phyloP scores from a whole-genome alignment of 495 filamentous ascomycete genomes.

The Hypoxylon rickii region DNA sequence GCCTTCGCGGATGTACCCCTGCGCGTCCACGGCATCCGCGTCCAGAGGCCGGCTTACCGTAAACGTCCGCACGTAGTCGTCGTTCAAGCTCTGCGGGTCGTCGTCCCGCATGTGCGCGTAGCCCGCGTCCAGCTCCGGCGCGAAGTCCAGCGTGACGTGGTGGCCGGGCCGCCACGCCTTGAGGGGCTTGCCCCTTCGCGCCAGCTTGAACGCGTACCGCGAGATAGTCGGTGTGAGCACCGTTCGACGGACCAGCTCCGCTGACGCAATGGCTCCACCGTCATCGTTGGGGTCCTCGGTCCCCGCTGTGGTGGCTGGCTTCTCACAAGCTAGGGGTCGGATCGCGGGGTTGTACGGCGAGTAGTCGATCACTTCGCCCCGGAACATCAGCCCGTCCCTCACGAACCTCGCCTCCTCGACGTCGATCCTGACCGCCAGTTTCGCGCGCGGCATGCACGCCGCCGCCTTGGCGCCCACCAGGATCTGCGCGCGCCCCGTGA shows the following conservation, averaged over 20 bases:
- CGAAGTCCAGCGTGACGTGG: slow-evolving; percentile 74
- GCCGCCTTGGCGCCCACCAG: slow-evolving; percentile 64
- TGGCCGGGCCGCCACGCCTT: slow-evolving; percentile 67
- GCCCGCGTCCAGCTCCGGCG: slow-evolving; percentile 65
- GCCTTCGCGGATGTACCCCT: not conserved
- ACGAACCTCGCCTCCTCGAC: slow-evolving; percentile 66
- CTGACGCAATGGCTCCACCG: slow-evolving; percentile 43
- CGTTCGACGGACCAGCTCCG: slow-evolving; percentile 58
- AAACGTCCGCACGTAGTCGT: slow-evolving; percentile 82
- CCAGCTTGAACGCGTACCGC: slow-evolving; percentile 64
- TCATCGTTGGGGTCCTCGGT: slow-evolving; percentile 7
- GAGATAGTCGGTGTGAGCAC: slow-evolving; percentile 66
- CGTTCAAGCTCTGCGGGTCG: slow-evolving; percentile 77
- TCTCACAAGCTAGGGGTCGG: slow-evolving; percentile 39
- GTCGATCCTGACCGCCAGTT: slow-evolving; percentile 69
- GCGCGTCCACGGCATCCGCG: slow-evolving; percentile 27
- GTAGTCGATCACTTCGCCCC: slow-evolving; percentile 58
- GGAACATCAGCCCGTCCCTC: slow-evolving; percentile 65
- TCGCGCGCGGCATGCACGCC: slow-evolving; percentile 65
- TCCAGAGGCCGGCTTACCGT: slow-evolving; percentile 63
- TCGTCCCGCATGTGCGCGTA: slow-evolving; percentile 82
- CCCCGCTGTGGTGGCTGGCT: not conserved
- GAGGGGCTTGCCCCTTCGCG: not conserved
- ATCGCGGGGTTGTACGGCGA: slow-evolving; percentile 70
- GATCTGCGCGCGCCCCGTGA: slow-evolving; percentile 67